Conservation (phyloP, 805 yeast genomes). For the Candida montana region DNA sequence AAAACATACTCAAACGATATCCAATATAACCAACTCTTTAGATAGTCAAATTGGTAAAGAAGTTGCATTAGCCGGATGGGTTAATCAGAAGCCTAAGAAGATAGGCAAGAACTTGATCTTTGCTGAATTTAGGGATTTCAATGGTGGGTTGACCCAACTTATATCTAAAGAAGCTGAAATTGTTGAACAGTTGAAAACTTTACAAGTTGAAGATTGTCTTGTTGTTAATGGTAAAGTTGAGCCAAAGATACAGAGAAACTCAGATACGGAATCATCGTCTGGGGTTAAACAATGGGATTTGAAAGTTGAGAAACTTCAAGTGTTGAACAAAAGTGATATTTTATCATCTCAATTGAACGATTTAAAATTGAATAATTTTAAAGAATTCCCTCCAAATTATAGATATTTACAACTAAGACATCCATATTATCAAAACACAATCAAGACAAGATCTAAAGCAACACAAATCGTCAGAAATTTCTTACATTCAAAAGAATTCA, state of each 20-base stretch:
- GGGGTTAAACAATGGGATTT: slow-evolving; percentile 60
- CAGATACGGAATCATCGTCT: background rate
- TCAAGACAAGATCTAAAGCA: slow-evolving; percentile 52
- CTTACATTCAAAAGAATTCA: slow-evolving; percentile 45
- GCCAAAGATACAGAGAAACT: slow-evolving; percentile 26
- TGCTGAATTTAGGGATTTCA: slow-evolving; percentile 67
- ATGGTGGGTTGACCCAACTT: slow-evolving; percentile 64
- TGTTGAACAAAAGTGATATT: slow-evolving; percentile 57
- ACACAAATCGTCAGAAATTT: slow-evolving; percentile 41
- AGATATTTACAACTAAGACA: slow-evolving; percentile 77
- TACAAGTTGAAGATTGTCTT: slow-evolving; percentile 73
- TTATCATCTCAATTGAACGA: slow-evolving; percentile 66
- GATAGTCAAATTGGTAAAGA: slow-evolving; percentile 10
- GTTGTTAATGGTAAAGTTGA: slow-evolving; percentile 54
- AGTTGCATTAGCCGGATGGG: slow-evolving; percentile 75
- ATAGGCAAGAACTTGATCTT: slow-evolving; percentile 62
- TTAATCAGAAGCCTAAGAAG: slow-evolving; percentile 67
- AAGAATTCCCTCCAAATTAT: slow-evolving; percentile 70
- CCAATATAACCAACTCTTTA: slow-evolving; percentile 5
- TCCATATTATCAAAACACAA: slow-evolving; percentile 47
- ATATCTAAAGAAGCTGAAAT: slow-evolving; percentile 31
- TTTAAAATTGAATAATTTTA: slow-evolving; percentile 43
- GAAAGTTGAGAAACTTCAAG: slow-evolving; percentile 42
- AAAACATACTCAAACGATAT: slow-evolving; percentile 20
- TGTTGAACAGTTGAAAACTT: slow-evolving; percentile 33